Conservation (phyloP, 2,329 filamentous ascomycete species). For the Dendryphion nanum region DNA sequence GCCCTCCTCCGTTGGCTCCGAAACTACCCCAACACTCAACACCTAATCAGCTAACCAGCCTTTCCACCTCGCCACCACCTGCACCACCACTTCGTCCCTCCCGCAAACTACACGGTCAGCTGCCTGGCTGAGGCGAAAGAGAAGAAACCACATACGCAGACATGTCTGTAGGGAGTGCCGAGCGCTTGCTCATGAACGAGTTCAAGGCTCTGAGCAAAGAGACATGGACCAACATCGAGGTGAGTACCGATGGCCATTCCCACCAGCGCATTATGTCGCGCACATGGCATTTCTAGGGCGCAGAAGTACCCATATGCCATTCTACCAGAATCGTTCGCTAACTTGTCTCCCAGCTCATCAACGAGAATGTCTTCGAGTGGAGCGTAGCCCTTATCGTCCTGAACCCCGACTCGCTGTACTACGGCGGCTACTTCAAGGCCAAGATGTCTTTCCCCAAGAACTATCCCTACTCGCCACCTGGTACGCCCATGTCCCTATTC, state of each 20-base stretch:
- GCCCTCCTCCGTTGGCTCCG: no score
- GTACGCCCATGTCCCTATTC: conserved; percentile 47
- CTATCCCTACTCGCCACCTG: conserved; percentile 84
- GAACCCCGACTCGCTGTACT: conserved; percentile 87
- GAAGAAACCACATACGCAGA: conserved; percentile 20
- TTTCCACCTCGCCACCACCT: no score
- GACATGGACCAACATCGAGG: conserved; percentile 90
- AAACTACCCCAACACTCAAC: no score
- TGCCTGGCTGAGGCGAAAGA: no score
- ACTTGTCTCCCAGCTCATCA: conserved; percentile 61
- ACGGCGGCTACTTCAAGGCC: conserved; percentile 90
- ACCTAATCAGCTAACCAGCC: no score
- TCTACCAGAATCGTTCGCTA: no score
- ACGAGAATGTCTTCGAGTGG: conserved; percentile 86
- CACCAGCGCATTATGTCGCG: no score
- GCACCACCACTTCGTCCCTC: no score
- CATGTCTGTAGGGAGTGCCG: conserved; percentile 59
- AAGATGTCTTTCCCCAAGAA: conserved; percentile 84
- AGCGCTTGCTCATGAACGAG: conserved; percentile 87
- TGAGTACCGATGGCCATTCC: conserved; percentile 46
- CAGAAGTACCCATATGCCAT: no score
- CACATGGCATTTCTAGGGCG: no score
- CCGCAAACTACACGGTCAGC: no score
- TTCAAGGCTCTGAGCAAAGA: conserved; percentile 79
- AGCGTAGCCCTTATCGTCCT: conserved; percentile 85